Base-by-base conservation (phyloP, 2,329 filamentous ascomycete species). In the Hypoxylon sp. region DNA sequence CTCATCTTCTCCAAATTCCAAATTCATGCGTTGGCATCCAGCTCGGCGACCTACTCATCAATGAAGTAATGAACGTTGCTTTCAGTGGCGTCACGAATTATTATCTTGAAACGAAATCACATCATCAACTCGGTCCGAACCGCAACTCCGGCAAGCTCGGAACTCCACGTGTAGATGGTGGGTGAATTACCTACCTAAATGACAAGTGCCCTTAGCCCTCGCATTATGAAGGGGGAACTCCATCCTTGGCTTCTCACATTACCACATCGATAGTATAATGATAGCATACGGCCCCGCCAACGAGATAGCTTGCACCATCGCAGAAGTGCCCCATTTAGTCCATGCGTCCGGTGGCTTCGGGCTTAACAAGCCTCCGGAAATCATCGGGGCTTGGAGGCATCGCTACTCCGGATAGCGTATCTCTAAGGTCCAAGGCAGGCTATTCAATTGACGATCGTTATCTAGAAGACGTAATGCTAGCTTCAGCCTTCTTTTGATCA, bases 71-170 rank as follows among this genome's bases (percentile, higher is more conserved):
- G 17, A 53, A 42, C 37, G 37, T 11, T 52, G 47, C 33, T 48
- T 39, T 35, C 19, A 3, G 39, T 39, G 51, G 59, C 37, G 47
- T 58, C 55, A 39, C 31, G 39, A 42, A 37, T 17, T 31, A 35
- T 47, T 26, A 46, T 46, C 24, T 59, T 61, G 50, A 65, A 61
- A 58, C 51, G 47, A 56, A 42, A 68, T 61, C 33, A 13, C 50
- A 24, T 54, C 35, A 61, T 56, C 24, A 71, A 57, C 54, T 61
- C 69, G 66, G 67, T 51, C 69, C 69, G 69, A 70, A 57, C 66
- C 64, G 60, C 61, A 62, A 46, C 42, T 65, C 69, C 69, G 63
- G 61, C 42, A 63, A 44, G 53, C n/a, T 63, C 63, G 69, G 67
- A 65, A 58, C 48, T 69, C 57, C 66, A 68, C 48, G 53, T 63